Base-by-base conservation (phyloP, 257 asterid species). In the Penstemon barbatus region DNA sequence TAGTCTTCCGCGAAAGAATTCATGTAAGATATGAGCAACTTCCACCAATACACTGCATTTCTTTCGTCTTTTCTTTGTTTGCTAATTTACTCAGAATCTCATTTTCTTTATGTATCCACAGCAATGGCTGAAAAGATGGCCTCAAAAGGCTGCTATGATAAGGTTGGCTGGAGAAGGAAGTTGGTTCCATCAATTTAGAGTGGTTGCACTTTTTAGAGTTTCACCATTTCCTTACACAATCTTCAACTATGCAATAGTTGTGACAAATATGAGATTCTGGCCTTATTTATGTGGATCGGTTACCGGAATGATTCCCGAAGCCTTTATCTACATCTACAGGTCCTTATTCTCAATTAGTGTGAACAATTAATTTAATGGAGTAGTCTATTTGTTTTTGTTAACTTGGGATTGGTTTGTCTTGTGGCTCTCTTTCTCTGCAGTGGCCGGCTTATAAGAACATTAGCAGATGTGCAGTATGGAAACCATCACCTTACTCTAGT, bases 101-200 rank as follows among this genome's bases (percentile, higher is more conserved):
- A 42, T n/a, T 66, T 61, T 57, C 58, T 66, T 33, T 8, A 41
- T 65, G 57, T 19, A 5, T 59, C 36, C 49, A 66, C 81, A 88
- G 93, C 89, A 80, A 82, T 87, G 96, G 96, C 74, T 89, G 68
- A 80, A 83, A 73, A 87, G 90, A 77, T 89, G 96, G 96, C 95
- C 96, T 40, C 66, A 81, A 57, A 80, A 79, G 55, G 92, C 92
- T 63, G 89, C 82, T 44, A 79, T 85, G 89, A 79, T 85, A 42
- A 79, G 87, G 70, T 70, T 89, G 75, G 95, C 86, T 33, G 96
- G 89, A 58, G 89, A 85, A 83, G 96, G 95, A 77, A 82, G 76
- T 68, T 85, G 89, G 90, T 77, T 83, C 70, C 96, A 89, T 83
- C 96, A 89, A 64, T 87, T 87, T 71, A 83, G 78, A 69, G 88